Evolutionary conservation across 306 rosid species (phyloP), one percentile per base, ranked within the genome.

Genomic region (Chamaecrista fasciculata): DNA sequence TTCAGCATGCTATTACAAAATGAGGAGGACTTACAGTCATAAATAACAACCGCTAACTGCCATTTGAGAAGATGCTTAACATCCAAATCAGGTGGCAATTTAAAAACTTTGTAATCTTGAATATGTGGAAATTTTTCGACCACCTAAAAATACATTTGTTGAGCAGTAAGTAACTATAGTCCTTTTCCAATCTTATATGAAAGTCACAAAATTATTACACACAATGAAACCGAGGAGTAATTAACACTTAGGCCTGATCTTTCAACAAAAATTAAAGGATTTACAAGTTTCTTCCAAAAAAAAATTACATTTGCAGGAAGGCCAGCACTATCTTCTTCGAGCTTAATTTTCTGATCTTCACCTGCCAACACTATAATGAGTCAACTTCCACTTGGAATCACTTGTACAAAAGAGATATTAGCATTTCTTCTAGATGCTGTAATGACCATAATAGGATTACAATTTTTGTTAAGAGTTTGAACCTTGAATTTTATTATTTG

Each of bases 91-190:
- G 86, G 68, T 44, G 89, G 94, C 74, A 90, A 70, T 48, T 55
- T 85, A 76, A 83, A 86, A 73, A 89, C 82, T 79, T 65, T 79
- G 69, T 82, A 91, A 62, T 81, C 90, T 62, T 66, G 83, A 59
- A 94, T 86, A 71, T 86, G 99, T 10, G 95, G 97, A 76, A 91
- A 88, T 70, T 90, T 94, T 72, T 84, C 82, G 39, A 79, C 78
- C 82, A 94, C 99, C 99, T 91, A 68, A 24, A 62, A 83, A 57
- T 25, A 29, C 71, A 50, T 37, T 34, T 46, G 26, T 48, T 33
- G 55, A 9, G 3, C 19, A 48, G 56, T 49, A 34, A 73, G 55
- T 58, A 62, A 28, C 34, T 14, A 2, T 60, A 44, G 31, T 66
- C 67, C 26, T 26, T n/a, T 47, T 42, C 31, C 75, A 49, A 19